Evolutionary conservation across 148 eudicot species (phyloP), one percentile per base, ranked within the genome.

Genomic region (Fallopia convolvulus): DNA sequence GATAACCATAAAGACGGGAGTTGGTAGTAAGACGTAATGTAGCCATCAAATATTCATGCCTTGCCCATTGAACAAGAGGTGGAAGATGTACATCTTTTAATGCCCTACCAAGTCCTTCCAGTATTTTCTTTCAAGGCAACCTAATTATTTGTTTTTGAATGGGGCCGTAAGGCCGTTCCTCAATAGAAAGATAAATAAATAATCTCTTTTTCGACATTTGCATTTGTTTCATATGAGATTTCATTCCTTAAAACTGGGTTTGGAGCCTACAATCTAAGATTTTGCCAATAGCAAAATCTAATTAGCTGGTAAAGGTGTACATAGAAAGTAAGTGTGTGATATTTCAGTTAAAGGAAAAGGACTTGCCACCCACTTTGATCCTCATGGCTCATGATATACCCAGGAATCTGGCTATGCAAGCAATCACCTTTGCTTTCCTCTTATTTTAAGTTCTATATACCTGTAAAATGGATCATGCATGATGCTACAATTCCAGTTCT

Each of bases 311-410:
- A 68, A 68, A 36, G 72, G 72, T 15, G 72, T 68, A 68, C 9
- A 36, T 9, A 68, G 72, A 68, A 68, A 68, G 72, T 68, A 68
- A 68, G 72, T 68, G 72, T 48, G 60, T 21, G 21, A 74, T 26
- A 5, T 20, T 77, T 82, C 80, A 80, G 81, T 77, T 78, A 75
- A 80, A 72, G 80, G 87, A 85, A 80, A 78, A 77, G 78, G 81
- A 85, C 83, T 74, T 70, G 61, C 78, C 81, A 82, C 80, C 85
- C 68, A 85, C 87, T 80, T 52, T 71, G 32, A 70, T 46, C 58
- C 72, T 80, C 77, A 85, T 82, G 74, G 82, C 72, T 80, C 77
- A 85, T 82, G 74, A 85, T 82, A 49, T 75, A 42, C 55, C 76
- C 77, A 77, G 50, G 53, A 71, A 74, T 75, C 77, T 77, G 77